Evolutionary conservation across 176 grass and related monocot species (phyloP).

Genomic region (Calamus simplicifolius): DNA sequence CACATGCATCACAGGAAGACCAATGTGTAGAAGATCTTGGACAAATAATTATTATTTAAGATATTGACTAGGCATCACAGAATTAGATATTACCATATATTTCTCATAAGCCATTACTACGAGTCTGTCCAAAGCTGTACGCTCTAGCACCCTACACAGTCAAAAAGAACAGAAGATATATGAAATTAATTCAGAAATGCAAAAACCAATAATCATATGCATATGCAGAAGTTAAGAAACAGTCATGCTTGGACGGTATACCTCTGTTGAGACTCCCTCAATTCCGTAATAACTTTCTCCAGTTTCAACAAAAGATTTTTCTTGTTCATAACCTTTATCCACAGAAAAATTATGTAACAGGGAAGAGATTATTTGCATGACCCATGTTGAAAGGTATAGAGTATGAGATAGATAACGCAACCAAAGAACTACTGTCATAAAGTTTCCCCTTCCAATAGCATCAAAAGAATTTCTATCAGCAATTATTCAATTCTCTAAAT

Average conservation of each 20-base stretch:
- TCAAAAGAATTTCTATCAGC: no score
- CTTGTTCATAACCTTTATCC: constrained; percentile 47
- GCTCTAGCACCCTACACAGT: constrained; percentile 45
- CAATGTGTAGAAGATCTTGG: no score
- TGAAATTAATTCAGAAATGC: constrained; percentile 7
- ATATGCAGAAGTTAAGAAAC: no score
- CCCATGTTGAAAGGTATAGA: no score
- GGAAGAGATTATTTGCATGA: no score
- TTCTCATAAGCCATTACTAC: constrained; percentile 49
- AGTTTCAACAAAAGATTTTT: constrained; percentile 49
- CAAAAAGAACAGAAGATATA: constrained; percentile 8
- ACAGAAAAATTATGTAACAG: constrained; percentile 8
- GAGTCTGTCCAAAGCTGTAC: constrained; percentile 46
- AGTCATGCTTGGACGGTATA: constrained; percentile 1
- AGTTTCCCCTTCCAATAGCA: no score
- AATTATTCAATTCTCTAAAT: no score
- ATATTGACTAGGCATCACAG: constrained; percentile 17
- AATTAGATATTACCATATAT: constrained; percentile 55
- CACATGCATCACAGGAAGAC: no score
- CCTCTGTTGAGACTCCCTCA: constrained; percentile 49
- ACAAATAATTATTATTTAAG: not conserved
- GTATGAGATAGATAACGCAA: no score
- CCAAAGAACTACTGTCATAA: no score
- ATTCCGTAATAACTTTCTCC: constrained; percentile 29
- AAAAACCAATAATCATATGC: constrained; percentile 1